Base-by-base conservation (phyloP, 2,329 filamentous ascomycete genomes). In the Botrytis cinerea region DNA sequence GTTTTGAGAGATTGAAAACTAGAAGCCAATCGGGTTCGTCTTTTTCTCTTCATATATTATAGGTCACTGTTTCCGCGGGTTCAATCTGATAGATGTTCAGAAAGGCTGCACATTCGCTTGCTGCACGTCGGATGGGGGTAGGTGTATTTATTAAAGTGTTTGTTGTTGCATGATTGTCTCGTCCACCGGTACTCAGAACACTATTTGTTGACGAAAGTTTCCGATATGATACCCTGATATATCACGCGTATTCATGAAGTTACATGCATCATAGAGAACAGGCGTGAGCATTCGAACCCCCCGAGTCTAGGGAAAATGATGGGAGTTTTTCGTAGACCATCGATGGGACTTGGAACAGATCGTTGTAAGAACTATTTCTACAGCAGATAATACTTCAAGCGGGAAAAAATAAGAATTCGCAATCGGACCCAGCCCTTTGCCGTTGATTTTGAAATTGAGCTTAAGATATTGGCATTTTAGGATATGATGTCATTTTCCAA, bases 1-100 rank as follows among this genome's bases (percentile, higher is more conserved):
- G 5, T 83, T 83, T 76, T 86, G 87, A 76, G 85, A 85, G 60
- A 86, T 85, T 0, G 85, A 20, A 84, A 75, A 86, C 83, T 2
- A 73, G 75, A 28, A 78, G 75, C 3, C 78, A 73, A 63, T 77
- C 77, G 67, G 74, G 75, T 20, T 69, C 59, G 7, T 78, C 76
- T 74, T 78, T 75, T 79, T 28, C 12, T 40, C 35, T 8, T 18
- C 20, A 40, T 60, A 22, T 46, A 46, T 43, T 35, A 38, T 61
- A 40, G 12, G 48, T 28, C 25, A 70, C 54, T 10, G 40, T n/a
- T 43, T 54, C 68, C 28, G 10, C 54, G 35, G 25, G n/a, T 32
- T 59, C 28, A 7, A 46, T 62, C 40, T 38, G 8, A 38, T 1
- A 38, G 38, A 38, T 8, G 38, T 9, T 38, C 38, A 38, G 38